Evolutionary conservation across 495 filamentous ascomycete genomes (phyloP), one percentile per base, ranked within the genome.

Genomic region (Arthonia radiata): DNA sequence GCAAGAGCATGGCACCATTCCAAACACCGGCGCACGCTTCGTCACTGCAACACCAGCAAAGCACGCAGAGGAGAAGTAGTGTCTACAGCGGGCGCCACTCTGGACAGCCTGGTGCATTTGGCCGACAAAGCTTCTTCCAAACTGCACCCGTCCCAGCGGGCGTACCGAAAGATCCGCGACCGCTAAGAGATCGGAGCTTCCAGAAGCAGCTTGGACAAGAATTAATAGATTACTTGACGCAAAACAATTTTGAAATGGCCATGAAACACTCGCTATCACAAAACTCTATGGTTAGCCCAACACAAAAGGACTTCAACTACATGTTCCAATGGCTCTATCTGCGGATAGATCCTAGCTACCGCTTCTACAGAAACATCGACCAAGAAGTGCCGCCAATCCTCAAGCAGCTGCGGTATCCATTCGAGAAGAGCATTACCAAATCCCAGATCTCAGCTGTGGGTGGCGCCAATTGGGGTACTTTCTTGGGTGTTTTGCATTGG

Each of bases 321-420:
- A 81, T 94, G 49, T 99, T 99, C 46, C 80, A 93, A 47, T 99
- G 80, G 74, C 60, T 99, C 1, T 99, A 99, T 44, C 74, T 75
- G 37, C 72, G 78, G 23, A 79, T 99, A 32, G 86, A 99, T 42
- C 81, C 86, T 0, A 70, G 70, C 30, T 90, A 94, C 42, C 65
- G 70, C 10, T 92, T 94, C 41, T 7, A 7, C 7, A 89, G 86
- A 42, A 70, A 68, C 18, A 90, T 94, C 41, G 86, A 94, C 46
- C 68, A 78, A 11, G 86, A 99, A 43, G 81, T 93, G 0, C 79
- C 82, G 8, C 69, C 75, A 0, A 69, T 94, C 21, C 50, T 99
- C 11, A 89, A 90, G 37, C 81, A 86, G 37, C 44, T 99, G 35
- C 69, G 86, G 22, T 99, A 99, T 48, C 86, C 86, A 0, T 94